phyloP scores from a whole-genome alignment of 1,139 yeast genomes.

The Meyerozyma sp. region DNA sequence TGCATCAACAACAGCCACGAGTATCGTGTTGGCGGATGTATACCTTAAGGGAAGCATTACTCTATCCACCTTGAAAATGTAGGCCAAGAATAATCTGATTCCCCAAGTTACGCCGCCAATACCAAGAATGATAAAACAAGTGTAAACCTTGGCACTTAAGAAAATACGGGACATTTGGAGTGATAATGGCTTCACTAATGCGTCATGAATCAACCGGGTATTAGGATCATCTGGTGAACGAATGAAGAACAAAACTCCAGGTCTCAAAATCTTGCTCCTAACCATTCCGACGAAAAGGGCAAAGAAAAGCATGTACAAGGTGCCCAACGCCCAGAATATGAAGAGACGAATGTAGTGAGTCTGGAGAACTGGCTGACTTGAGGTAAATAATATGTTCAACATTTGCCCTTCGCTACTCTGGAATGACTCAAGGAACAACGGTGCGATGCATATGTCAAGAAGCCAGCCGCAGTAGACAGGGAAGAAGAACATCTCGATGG shows the following conservation, averaged over 20 bases:
- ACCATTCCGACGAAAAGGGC: slow-evolving; percentile 86
- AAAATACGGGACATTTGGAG: slow-evolving; percentile 71
- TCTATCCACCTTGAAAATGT: slow-evolving; percentile 1
- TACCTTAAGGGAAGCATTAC: slow-evolving; percentile 10
- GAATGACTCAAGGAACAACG: slow-evolving; percentile 34
- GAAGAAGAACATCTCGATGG: slow-evolving; percentile 74
- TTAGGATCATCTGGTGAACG: slow-evolving; percentile 94
- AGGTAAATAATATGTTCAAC: slow-evolving; percentile 20
- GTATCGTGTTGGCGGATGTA: slow-evolving; percentile 1
- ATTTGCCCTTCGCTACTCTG: slow-evolving; percentile 8
- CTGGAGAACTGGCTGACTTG: slow-evolving; percentile 17
- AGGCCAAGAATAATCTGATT: slow-evolving; percentile 28
- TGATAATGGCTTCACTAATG: slow-evolving; percentile 67
- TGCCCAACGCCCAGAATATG: slow-evolving; percentile 71
- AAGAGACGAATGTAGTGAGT: slow-evolving; percentile 16
- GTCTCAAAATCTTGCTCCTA: slow-evolving; percentile 66
- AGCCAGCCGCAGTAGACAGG: slow-evolving; percentile 85
- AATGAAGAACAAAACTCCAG: slow-evolving; percentile 87
- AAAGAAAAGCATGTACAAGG: slow-evolving; percentile 79
- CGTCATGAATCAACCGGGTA: slow-evolving; percentile 83
- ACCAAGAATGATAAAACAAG: slow-evolving; percentile 66
- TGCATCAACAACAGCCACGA: neutral
- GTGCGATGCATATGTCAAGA: slow-evolving; percentile 63
- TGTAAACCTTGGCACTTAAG: slow-evolving; percentile 73
- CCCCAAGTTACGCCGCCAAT: slow-evolving; percentile 65